Base-by-base conservation (phyloP, 371 early-diverging fungal genomes). In the Apophysomyces trapeziformis region DNA sequence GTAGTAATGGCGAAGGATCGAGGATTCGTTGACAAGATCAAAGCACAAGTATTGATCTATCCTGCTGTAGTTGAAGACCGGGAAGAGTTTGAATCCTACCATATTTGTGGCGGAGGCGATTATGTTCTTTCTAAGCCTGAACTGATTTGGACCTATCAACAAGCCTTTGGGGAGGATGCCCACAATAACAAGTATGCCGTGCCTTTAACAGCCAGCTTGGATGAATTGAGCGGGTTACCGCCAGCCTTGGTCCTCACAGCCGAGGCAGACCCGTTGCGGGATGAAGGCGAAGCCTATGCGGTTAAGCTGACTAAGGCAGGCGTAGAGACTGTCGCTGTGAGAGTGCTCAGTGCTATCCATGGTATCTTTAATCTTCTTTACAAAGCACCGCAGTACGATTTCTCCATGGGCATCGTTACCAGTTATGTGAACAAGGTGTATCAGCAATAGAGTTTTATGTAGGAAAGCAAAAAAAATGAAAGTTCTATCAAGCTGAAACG, bases 231-330 rank as follows among this genome's bases (percentile, higher is more conserved):
- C 8, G 69, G 58, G 4, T 43, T 71, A 0, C 71, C 75, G 0
- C 65, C 71, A 13, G 69, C 69, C 7, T 43, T 71, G 7, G 8
- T 75, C 0, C 26, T 75, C 13, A 75, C 72, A 5, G 68, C 67
- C 11, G 67, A 75, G 41, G 44, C 57, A 32, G 75, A 75, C 32
- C 1, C 45, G 8, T 37, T 75, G 4, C 69, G 67, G 0, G 69
- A 71, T 16, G 69, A 71, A 58, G 75, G 75, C 11, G 67, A 67
- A 26, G 61, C 37, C 0, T 71, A 69, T 64, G 67, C 54, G 16
- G 4, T 18, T 7, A 64, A 65, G 8, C 45, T 68, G 11, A 36
- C 47, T 4, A 21, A 41, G 26, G 65, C 61, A 5, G 60, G 60
- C 9, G 65, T 68, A 12, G 41, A 57, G 5, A 54, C 63, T 7